Conservation (phyloP, 495 filamentous ascomycete species). For the Corynascus novoguineensis region DNA sequence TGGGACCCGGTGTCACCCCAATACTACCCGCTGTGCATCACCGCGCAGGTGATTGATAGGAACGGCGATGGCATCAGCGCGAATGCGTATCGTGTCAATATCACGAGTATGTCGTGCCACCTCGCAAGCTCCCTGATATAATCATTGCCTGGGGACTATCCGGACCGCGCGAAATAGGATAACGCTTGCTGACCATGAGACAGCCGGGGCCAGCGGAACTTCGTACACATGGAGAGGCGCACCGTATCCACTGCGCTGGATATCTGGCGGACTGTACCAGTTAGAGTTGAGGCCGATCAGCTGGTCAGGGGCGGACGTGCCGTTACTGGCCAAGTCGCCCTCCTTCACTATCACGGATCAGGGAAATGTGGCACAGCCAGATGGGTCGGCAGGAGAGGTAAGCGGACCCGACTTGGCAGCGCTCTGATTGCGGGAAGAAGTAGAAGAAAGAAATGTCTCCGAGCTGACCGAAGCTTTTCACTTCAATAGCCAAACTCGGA, state of each 20-base stretch:
- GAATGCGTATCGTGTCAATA: constrained; percentile 10
- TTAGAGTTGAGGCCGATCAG: constrained; percentile 30
- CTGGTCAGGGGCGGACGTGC: constrained; percentile 13
- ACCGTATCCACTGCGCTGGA: constrained; percentile 37
- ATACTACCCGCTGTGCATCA: constrained; percentile 13
- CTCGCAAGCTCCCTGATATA: neutral
- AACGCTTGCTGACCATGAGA: neutral
- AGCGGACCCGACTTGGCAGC: neutral
- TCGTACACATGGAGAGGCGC: constrained; percentile 33
- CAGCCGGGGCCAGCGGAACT: constrained; percentile 28
- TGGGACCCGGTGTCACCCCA: constrained; percentile 7
- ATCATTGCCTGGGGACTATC: neutral
- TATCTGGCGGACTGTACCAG: constrained; percentile 34
- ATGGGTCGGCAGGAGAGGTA: neutral
- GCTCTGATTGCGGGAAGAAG: too few relatives aligned
- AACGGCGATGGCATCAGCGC: constrained; percentile 3
- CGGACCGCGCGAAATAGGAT: neutral
- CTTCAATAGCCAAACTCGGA: constrained; percentile 6
- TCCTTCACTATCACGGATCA: constrained; percentile 20
- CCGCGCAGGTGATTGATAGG: constrained; percentile 14
- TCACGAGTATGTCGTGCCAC: constrained; percentile 9
- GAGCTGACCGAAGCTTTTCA: neutral
- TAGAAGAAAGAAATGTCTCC: neutral
- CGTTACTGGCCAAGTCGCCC: constrained; percentile 23
- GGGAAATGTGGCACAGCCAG: neutral